phyloP scores from a whole-genome alignment of 129 eudicot species.

The Mikania micrantha region DNA sequence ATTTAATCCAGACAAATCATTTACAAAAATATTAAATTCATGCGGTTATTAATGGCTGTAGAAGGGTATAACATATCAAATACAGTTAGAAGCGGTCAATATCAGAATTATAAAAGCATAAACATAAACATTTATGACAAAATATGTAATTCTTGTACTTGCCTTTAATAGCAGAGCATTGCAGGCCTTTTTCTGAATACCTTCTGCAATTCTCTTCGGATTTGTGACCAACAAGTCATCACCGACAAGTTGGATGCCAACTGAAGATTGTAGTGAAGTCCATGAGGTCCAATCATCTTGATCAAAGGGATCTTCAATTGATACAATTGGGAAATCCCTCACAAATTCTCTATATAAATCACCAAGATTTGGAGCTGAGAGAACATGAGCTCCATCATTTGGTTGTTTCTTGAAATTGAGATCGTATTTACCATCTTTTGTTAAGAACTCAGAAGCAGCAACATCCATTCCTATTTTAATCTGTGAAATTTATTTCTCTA shows the following conservation, averaged over 20 bases:
- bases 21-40: neutral
- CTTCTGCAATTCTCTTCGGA: constrained; percentile 47
- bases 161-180: constrained; percentile 38
- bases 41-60: neutral
- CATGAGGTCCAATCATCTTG: constrained; percentile 99
- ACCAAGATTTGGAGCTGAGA: constrained; percentile 60
- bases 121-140: neutral
- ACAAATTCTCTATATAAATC: constrained; percentile 75
- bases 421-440: constrained; percentile 71
- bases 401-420: constrained; percentile 70
- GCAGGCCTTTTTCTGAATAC: constrained; percentile 29
- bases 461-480: constrained; percentile 69
- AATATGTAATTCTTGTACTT: neutral
- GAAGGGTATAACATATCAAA: neutral
- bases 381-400: constrained; percentile 90
- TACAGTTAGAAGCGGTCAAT: neutral
- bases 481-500: constrained; percentile 10
- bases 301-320: constrained; percentile 96
- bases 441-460: constrained; percentile 11
- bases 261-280: constrained; percentile 76
- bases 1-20: neutral
- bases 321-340: constrained; percentile 81
- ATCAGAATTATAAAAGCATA: neutral
- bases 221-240: constrained; percentile 97
- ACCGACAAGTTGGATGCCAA: constrained; percentile 89